Evolutionary conservation across 371 early-diverging fungal genomes (phyloP), one percentile per base, ranked within the genome.

Genomic region (Globomyces sp.): DNA sequence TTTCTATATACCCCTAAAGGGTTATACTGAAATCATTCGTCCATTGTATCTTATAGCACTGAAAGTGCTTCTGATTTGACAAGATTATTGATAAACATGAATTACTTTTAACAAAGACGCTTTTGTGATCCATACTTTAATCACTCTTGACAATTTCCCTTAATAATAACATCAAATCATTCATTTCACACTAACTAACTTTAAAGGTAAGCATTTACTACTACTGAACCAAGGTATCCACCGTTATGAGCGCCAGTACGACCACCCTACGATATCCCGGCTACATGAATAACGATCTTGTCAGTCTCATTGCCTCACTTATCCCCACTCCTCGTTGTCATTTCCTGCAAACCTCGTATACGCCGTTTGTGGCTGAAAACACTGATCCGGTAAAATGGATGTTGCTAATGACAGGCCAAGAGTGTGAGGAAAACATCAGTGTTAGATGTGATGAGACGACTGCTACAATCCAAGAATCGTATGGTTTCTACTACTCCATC

Each of bases 231-330:
- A 24, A 24, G 24, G 24, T 24, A 24, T 94, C 99, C 4, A 96
- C 99, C 1, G 99, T 99, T 51, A 97, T 99, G 90, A 89, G 94
- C 52, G 96, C 99, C 37, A 91, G 92, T 72, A 99, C 99, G n/a
- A 90, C 92, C 2, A 98, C 99, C 4, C 77, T 99, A 42, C 86
- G 99, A 62, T 99, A 98, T 83, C 99, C 99, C 5, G 93, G 96
- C 57, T 98, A 99, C 77, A 96, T 98, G 95, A 98, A 98, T 80
- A 97, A 96, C 73, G 99, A 99, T 75, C 82, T 97, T 42, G 92
- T 93, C 4, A 92, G 98, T 59, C 88, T 99, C 73, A 84, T 98
- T 3, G 91, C 96, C 0, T 91, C 94, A 0, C 82, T 98, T 53
- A 94, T 99, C 62, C 99, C 99, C 0, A 93, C 96, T 10, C 92